Evolutionary conservation across 75 land plant species (phyloP).

Genomic region (Adiantum capillusveneris): DNA sequence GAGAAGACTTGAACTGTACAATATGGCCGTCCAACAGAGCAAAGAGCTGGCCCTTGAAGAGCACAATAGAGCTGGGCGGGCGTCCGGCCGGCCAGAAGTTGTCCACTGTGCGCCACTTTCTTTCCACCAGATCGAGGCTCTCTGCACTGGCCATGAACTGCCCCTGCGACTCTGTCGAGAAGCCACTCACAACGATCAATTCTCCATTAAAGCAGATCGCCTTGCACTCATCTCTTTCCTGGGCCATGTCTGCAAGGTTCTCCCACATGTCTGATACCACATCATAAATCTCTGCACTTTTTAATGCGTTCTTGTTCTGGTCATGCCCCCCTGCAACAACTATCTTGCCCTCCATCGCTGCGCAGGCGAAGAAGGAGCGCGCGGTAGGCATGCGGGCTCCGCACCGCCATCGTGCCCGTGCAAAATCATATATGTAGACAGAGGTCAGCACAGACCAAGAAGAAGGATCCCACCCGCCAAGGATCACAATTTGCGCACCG

Average conservation of each 20-base stretch:
- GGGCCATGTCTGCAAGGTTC: conserved; percentile 16
- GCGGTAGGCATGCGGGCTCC: conserved; percentile 28
- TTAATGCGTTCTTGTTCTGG: conserved; percentile 22
- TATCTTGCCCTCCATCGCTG: conserved; percentile 10
- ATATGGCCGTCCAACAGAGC: no score
- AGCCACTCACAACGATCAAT: conserved; percentile 49
- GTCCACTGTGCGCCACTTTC: conserved; percentile 19
- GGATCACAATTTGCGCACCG: conserved; percentile 17
- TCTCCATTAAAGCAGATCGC: conserved; percentile 17
- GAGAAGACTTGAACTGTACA: no score
- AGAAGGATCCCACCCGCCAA: conserved; percentile 36
- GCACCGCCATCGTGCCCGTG: conserved; percentile 12
- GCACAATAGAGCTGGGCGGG: conserved; percentile 1
- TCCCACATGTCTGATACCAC: conserved; percentile 22
- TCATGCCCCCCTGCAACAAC: conserved; percentile 44
- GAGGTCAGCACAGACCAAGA: conserved; percentile 16
- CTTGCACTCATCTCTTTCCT: conserved; percentile 27
- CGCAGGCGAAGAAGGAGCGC: conserved; percentile 38
- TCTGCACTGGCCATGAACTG: conserved; percentile 28
- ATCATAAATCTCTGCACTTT: conserved; percentile 17
- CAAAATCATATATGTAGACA: conserved; percentile 29
- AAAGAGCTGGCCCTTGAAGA: no score
- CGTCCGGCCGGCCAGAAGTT: conserved; percentile 8
- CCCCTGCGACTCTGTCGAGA: conserved; percentile 38
- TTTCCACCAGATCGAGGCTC: conserved; percentile 15